Conservation (phyloP, 805 yeast species). For the Isabelozyma pseudorhagii region DNA sequence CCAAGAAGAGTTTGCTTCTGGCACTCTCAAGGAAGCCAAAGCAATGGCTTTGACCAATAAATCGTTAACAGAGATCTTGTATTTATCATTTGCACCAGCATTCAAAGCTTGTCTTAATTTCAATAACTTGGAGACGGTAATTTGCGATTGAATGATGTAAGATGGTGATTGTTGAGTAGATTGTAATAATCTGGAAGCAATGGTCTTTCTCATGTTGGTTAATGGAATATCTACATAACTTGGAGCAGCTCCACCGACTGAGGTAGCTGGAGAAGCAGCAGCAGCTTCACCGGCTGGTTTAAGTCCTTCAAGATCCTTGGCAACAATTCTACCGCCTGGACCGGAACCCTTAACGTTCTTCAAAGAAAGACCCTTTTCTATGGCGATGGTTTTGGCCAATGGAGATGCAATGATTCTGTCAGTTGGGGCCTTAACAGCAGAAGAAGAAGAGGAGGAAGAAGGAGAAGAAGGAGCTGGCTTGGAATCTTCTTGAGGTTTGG, state of each 20-base stretch:
- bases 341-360: constrained; percentile 88
- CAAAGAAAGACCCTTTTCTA: constrained; percentile 86
- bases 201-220: constrained; percentile 89
- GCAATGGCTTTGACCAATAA: constrained; percentile 92
- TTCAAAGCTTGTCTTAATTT: constrained; percentile 90
- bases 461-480: constrained; percentile 27
- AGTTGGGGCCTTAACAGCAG: constrained; percentile 40
- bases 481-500: constrained; percentile 18
- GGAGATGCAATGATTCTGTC: constrained; percentile 93
- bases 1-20: constrained; percentile 94
- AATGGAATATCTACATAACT: constrained; percentile 80
- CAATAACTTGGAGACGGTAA: constrained; percentile 84
- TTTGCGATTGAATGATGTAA: constrained; percentile 83
- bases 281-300: constrained; percentile 45
- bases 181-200: constrained; percentile 81
- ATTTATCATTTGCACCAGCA: constrained; percentile 78
- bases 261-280: constrained; percentile 41
- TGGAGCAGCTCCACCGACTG: constrained; percentile 51
- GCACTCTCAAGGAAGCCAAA: constrained; percentile 83
- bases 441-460: constrained; percentile 24
- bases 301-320: constrained; percentile 81
- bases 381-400: constrained; percentile 86
- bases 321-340: constrained; percentile 91
- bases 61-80: constrained; percentile 91
- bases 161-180: constrained; percentile 88